These are phyloP conservation scores for Crithidia fasciculata DNA, from an alignment of 208 protist species.

Conservation along the genomic window DNA sequence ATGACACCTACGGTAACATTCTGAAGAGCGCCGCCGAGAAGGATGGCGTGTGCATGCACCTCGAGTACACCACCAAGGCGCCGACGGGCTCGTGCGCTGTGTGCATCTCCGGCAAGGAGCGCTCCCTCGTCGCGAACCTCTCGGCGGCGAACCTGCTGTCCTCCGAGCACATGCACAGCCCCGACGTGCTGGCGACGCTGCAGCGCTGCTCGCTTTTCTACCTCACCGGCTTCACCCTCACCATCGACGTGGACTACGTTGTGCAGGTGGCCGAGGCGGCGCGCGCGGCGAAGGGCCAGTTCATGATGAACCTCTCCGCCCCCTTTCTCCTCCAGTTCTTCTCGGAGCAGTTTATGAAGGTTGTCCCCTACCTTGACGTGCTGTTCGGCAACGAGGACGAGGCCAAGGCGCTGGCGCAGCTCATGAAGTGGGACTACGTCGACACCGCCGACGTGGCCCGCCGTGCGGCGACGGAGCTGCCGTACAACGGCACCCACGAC, in stretches of 20 bases:
- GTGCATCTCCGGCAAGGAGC: conserved; percentile 94
- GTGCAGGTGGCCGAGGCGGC: conserved; percentile 92
- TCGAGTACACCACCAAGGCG: conserved; percentile 87
- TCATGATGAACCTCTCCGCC: conserved; percentile 97
- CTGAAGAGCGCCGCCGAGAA: conserved; percentile 82
- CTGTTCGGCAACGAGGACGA: conserved; percentile 97
- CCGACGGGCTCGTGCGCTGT: conserved; percentile 98
- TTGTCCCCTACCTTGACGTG: conserved; percentile 94
- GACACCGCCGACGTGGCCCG: conserved; percentile 88
- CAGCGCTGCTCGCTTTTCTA: conserved; percentile 81
- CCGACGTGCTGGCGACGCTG: conserved; percentile 27
- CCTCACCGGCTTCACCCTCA: conserved; percentile 97
- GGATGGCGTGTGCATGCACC: conserved; percentile 90
- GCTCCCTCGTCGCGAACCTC: conserved; percentile 97
- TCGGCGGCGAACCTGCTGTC: conserved; percentile 97
- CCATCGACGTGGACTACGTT: conserved; percentile 92
- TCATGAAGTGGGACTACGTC: conserved; percentile 71
- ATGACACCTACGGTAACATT: conserved; percentile 94
- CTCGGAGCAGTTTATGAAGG: conserved; percentile 83
- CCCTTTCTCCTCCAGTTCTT: conserved; percentile 97
- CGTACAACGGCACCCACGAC: conserved; percentile 82
- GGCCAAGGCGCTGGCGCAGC: conserved; percentile 82
- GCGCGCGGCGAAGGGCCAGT: conserved; percentile 82
- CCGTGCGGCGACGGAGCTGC: conserved; percentile 64
- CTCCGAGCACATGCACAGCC: conserved; percentile 83